phyloP scores from a whole-genome alignment of 192 early-diverging fungal genomes.

The Coemansia sp. region DNA sequence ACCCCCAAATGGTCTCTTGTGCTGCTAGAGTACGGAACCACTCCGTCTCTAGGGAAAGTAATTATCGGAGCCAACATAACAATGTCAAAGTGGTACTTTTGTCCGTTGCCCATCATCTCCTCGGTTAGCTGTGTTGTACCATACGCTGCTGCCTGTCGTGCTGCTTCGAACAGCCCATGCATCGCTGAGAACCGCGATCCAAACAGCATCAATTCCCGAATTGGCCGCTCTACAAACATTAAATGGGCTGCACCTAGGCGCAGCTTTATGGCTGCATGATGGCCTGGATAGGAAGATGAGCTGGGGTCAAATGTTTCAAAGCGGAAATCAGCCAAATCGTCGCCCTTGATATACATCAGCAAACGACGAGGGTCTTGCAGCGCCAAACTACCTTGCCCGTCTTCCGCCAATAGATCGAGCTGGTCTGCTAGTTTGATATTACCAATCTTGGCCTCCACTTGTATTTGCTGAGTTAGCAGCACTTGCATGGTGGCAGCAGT shows the following conservation, averaged over 20 bases:
- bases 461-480: conserved; percentile 57
- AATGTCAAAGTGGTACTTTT: conserved; percentile 82
- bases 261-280: conserved; percentile 74
- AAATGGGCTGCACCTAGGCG: conserved; percentile 77
- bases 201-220: conserved; percentile 70
- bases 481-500: conserved; percentile 71
- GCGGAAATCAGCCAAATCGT: conserved; percentile 81
- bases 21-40: conserved; percentile 29
- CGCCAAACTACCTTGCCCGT: not conserved
- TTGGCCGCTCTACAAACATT: conserved; percentile 74
- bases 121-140: conserved; percentile 77
- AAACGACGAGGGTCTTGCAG: conserved; percentile 35
- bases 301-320: conserved; percentile 77
- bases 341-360: conserved; percentile 81
- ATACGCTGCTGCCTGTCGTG: conserved; percentile 76
- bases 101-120: conserved; percentile 56
- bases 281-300: conserved; percentile 70
- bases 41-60: conserved; percentile 65
- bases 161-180: conserved; percentile 85
- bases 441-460: conserved; percentile 67
- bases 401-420: conserved; percentile 38
- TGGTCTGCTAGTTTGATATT: conserved; percentile 69
- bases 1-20: conserved; percentile 13
- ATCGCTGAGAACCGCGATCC: conserved; percentile 84
- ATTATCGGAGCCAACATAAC: conserved; percentile 83